These are phyloP conservation scores for Ceriops zippeliana DNA, from an alignment of 345 rosid genomes.

Conservation along the genomic window DNA sequence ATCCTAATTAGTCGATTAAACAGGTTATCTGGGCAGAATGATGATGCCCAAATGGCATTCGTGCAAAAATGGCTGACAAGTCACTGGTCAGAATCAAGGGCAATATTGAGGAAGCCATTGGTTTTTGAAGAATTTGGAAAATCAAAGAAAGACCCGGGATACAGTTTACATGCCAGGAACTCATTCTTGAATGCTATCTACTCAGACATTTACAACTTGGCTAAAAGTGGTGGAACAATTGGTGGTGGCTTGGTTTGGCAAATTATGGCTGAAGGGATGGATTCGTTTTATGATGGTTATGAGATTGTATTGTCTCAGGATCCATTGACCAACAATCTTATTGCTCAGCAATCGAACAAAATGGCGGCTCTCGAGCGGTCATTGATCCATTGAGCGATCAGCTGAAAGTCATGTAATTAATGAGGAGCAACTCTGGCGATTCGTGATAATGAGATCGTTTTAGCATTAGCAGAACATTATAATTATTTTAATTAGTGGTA, in stretches of 20 bases:
- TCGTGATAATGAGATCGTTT: too few relatives aligned
- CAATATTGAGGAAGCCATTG: conserved; percentile 37
- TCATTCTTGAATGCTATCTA: conserved; percentile 30
- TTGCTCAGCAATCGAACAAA: conserved; percentile 27
- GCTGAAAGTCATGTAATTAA: too few relatives aligned
- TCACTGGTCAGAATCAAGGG: conserved; percentile 33
- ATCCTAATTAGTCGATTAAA: not conserved
- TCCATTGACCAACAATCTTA: conserved; percentile 20
- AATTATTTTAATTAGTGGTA: too few relatives aligned
- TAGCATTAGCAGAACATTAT: too few relatives aligned
- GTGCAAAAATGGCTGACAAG: conserved; percentile 35
- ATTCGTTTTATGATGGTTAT: conserved; percentile 36
- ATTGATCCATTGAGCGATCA: not conserved
- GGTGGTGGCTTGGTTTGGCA: conserved; percentile 53
- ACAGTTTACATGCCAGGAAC: conserved; percentile 22
- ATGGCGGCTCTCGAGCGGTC: conserved; percentile 32
- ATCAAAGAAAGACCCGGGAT: conserved; percentile 32
- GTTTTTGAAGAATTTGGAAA: conserved; percentile 46
- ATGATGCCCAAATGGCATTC: conserved; percentile 24
- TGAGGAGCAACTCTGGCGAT: too few relatives aligned
- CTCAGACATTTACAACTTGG: conserved; percentile 21
- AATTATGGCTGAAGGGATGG: conserved; percentile 37
- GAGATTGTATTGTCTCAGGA: conserved; percentile 33
- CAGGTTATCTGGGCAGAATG: conserved; percentile 31
- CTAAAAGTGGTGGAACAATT: conserved; percentile 29